phyloP scores from a whole-genome alignment of 1,284 basidiomycete genomes.

The Pseudozyma tsukubaensis region DNA sequence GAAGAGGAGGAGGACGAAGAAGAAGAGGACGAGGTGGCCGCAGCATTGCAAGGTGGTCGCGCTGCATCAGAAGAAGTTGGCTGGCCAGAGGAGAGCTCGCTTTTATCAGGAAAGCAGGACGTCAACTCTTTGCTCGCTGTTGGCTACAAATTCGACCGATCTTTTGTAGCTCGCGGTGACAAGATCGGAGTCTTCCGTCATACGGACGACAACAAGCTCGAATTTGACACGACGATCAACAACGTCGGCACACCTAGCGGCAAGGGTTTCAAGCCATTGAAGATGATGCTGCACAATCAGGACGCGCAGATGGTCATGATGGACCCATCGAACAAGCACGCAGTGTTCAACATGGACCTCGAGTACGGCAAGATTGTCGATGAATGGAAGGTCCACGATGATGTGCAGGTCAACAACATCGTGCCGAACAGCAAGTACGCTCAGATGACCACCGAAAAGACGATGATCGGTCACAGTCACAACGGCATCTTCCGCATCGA shows the following conservation, averaged over 20 bases:
- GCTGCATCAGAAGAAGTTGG: conserved; percentile 18
- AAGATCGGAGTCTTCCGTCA: conserved; percentile 98
- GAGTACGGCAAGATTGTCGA: conserved; percentile 97
- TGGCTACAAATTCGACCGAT: conserved; percentile 94
- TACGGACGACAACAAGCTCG: conserved; percentile 79
- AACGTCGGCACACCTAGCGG: conserved; percentile 84
- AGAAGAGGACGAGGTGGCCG: conserved; percentile 75
- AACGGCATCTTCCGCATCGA: conserved; percentile 98
- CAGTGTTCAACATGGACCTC: conserved; percentile 91
- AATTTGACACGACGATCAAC: conserved; percentile 89
- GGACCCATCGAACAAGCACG: conserved; percentile 84
- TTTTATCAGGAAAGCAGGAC: conserved; percentile 47
- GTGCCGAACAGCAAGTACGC: conserved; percentile 94
- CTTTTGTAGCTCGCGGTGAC: conserved; percentile 93
- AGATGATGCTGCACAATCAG: conserved; percentile 97
- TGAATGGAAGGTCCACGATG: conserved; percentile 96
- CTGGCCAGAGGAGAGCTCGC: conserved; percentile 46
- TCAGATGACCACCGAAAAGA: conserved; percentile 90
- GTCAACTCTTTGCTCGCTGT: conserved; percentile 89
- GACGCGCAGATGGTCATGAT: conserved; percentile 95
- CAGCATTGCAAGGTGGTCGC: conserved; percentile 51
- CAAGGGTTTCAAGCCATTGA: conserved; percentile 84
- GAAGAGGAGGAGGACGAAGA: conserved; percentile 70
- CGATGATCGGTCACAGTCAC: conserved; percentile 89
- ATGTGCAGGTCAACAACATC: conserved; percentile 86